These are phyloP conservation scores for Saccharum spontaneum DNA, from an alignment of 176 grass and related monocot genomes.

Conservation along the genomic window DNA sequence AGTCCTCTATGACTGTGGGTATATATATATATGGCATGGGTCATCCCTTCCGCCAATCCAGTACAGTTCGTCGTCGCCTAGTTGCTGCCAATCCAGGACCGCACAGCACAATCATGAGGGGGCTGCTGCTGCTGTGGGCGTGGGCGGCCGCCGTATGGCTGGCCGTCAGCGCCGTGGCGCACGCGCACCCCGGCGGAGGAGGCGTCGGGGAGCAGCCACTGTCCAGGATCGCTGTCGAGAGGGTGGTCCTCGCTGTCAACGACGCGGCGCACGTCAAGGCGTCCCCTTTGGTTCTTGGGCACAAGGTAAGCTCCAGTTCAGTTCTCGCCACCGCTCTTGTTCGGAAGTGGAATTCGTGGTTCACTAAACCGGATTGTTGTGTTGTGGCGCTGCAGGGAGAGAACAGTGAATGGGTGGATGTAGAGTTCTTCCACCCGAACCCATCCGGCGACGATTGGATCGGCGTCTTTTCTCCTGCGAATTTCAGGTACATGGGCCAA, in stretches of 20 bases:
- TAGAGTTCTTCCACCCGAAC: conserved; percentile 62
- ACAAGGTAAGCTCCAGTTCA: conserved; percentile 60
- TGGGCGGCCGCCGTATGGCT: conserved; percentile 21
- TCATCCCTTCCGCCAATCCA: not conserved
- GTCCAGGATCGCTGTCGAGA: conserved; percentile 58
- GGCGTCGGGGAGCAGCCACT: conserved; percentile 50
- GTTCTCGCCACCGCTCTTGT: not conserved
- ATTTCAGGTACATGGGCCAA: conserved; percentile 62
- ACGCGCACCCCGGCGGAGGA: conserved; percentile 34
- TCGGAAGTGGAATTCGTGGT: not conserved
- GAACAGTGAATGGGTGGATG: conserved; percentile 70
- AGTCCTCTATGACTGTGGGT: not conserved
- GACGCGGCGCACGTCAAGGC: conserved; percentile 49
- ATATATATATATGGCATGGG: not conserved
- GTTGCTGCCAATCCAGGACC: not conserved
- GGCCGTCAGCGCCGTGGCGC: not conserved
- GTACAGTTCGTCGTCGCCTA: not conserved
- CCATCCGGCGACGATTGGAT: conserved; percentile 71
- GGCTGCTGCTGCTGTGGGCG: conserved; percentile 27
- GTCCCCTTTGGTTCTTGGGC: conserved; percentile 47
- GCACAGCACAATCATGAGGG: not conserved
- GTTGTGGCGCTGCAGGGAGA: conserved; percentile 42
- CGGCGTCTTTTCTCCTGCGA: conserved; percentile 77
- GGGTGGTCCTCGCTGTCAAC: conserved; percentile 18
- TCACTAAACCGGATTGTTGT: not conserved